Evolutionary conservation across 2,329 filamentous ascomycete genomes (phyloP).

Genomic region (Penicillium corylophilum): DNA sequence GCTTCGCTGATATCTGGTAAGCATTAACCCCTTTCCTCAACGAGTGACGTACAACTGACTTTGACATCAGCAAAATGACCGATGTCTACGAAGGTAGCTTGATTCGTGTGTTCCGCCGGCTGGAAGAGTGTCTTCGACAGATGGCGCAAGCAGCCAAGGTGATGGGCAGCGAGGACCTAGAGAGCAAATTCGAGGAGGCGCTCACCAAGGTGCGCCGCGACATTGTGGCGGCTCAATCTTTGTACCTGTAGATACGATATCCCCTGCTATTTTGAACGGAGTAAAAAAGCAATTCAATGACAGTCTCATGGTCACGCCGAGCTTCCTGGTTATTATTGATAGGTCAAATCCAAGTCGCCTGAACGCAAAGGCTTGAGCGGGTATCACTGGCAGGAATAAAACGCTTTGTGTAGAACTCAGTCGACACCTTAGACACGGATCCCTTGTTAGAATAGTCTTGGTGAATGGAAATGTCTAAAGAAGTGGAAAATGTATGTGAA

Average conservation of each 20-base stretch:
- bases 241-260: slow-evolving; percentile 68
- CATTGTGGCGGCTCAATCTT: slow-evolving; percentile 89
- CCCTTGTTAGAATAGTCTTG: background rate
- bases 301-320: slow-evolving; percentile 1
- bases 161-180: slow-evolving; percentile 94
- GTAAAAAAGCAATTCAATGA: slow-evolving; percentile 3
- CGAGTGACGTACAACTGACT: slow-evolving; percentile 2
- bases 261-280: slow-evolving; percentile 9
- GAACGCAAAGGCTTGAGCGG: slow-evolving; percentile 6
- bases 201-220: slow-evolving; percentile 85
- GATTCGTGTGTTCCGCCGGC: slow-evolving; percentile 90
- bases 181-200: slow-evolving; percentile 85
- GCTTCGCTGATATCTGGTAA: slow-evolving; percentile 93
- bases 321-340: background rate
- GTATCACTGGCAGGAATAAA: background rate
- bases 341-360: slow-evolving; percentile 1
- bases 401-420: background rate
- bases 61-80: slow-evolving; percentile 81
- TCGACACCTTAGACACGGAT: background rate
- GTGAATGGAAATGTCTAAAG: background rate
- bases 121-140: slow-evolving; percentile 91
- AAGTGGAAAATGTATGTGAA: background rate
- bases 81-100: slow-evolving; percentile 96
- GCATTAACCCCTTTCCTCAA: slow-evolving; percentile 38
- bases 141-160: slow-evolving; percentile 95